Evolutionary conservation across 164 flowering plant species (phyloP).

Genomic region (Berberis thunbergii): DNA sequence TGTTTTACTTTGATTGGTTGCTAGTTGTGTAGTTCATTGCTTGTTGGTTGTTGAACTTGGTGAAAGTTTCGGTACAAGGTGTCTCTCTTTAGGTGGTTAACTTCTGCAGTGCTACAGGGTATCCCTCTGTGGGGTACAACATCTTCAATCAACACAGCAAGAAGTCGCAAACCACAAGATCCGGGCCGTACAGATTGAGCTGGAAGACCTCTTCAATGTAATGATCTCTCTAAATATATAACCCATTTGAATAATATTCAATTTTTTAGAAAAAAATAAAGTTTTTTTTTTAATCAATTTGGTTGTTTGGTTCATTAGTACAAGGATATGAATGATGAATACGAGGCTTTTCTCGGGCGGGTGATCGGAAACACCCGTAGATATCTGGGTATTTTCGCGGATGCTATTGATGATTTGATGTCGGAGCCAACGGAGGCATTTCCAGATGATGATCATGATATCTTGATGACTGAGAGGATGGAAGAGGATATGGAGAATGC

Average conservation of each 20-base stretch:
- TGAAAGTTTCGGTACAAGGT: too few species aligned
- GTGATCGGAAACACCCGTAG: slow-evolving; percentile 77
- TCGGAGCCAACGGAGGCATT: slow-evolving; percentile 86
- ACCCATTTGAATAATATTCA: neutral
- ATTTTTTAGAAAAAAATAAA: neutral
- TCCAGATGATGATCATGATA: slow-evolving; percentile 80
- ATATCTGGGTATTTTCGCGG: slow-evolving; percentile 68
- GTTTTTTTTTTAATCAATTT: neutral
- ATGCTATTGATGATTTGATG: slow-evolving; percentile 79
- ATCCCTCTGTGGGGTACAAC: neutral
- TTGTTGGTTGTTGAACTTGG: too few species aligned
- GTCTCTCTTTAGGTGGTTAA: too few species aligned
- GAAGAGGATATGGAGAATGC: slow-evolving; percentile 63
- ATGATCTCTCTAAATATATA: neutral
- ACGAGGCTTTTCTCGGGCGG: slow-evolving; percentile 36
- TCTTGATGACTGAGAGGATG: slow-evolving; percentile 80
- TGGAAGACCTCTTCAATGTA: slow-evolving; percentile 76
- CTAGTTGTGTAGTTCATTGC: too few species aligned
- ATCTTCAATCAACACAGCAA: slow-evolving; percentile 47
- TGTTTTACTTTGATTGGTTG: too few species aligned
- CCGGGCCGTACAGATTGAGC: slow-evolving; percentile 62
- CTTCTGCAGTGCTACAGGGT: too few species aligned
- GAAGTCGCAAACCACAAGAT: slow-evolving; percentile 74
- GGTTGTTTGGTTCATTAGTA: slow-evolving; percentile 33
- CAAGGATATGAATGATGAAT: slow-evolving; percentile 75